These are phyloP conservation scores for Ceratocystis destructans DNA, from an alignment of 2,329 filamentous ascomycete genomes.

Conservation along the genomic window DNA sequence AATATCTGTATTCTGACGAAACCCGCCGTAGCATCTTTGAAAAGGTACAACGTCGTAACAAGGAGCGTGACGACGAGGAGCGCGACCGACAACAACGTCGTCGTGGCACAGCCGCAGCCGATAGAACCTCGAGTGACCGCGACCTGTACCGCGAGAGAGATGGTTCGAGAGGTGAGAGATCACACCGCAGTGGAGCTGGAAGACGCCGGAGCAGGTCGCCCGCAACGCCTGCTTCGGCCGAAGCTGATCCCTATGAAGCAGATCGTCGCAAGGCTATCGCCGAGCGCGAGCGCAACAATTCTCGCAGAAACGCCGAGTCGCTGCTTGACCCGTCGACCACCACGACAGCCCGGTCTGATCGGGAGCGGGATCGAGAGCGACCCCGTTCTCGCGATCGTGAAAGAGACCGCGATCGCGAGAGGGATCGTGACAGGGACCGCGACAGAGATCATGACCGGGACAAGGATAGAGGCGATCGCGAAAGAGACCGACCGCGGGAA, in stretches of 20 bases:
- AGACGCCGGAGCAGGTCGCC: constrained; percentile 64
- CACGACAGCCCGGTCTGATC: constrained; percentile 29
- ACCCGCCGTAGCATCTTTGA: constrained; percentile 74
- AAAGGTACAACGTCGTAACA: constrained; percentile 78
- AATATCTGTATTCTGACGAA: constrained; percentile 69
- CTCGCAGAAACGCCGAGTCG: constrained; percentile 18
- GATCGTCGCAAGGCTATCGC: constrained; percentile 88
- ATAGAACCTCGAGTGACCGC: constrained; percentile 40
- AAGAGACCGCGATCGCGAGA: constrained; percentile 28
- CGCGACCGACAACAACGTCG: constrained; percentile 40
- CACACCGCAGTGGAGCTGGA: constrained; percentile 39
- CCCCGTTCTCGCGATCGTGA: constrained; percentile 23
- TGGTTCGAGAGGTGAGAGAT: constrained; percentile 45
- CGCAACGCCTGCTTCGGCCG: constrained; percentile 27
- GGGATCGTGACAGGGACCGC: constrained; percentile 47
- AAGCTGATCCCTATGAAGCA: constrained; percentile 86
- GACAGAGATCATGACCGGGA: constrained; percentile 34
- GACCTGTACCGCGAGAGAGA: constrained; percentile 47
- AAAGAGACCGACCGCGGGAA: constrained; percentile 31
- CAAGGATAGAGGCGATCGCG: constrained; percentile 49
- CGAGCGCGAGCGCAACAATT: constrained; percentile 81
- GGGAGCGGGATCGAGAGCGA: constrained; percentile 23
- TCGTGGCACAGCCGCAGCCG: constrained; percentile 31
- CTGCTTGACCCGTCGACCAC: constrained; percentile 11
- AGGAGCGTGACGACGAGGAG: constrained; percentile 82